Base-by-base conservation (phyloP, 805 yeast genomes). In the Wilhelminamyces savonicus region DNA sequence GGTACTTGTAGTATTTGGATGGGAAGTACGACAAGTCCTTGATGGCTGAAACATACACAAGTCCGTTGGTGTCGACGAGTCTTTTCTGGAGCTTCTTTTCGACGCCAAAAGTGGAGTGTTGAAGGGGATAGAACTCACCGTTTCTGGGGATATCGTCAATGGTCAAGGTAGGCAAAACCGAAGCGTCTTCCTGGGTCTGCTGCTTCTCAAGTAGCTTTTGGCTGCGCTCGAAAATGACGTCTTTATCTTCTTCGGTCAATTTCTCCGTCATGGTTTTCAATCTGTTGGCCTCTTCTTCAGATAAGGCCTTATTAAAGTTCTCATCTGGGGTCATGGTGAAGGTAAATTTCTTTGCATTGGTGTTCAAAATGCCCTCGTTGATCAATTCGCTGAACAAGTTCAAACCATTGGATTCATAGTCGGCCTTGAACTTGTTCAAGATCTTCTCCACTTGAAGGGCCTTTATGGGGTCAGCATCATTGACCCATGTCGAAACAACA, bases 401-500 rank as follows among this genome's bases (percentile, higher is more conserved):
- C 16, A 62, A 40, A 9, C 83, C 83, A 18, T 66, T 54, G 3
- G 45, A 48, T 3, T 53, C 50, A 47, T 78, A 77, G 16, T 84
- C 87, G 4, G 54, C 50, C 44, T 76, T 76, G 63, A 92, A 86
- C 36, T 64, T 60, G 4, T 48, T 40, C 22, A 90, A 58, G 14
- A 74, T 62, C 8, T 64, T 66, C 40, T 82, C 82, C 56, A 84
- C 82, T 32, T 77, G 76, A 28, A 92, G 57, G 3, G 71, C 44
- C 9, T 75, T 70, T 41, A 90, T 62, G 2, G 94, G 94, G 54
- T 85, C 84, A n/a, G 74, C 71, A 14, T 74, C 75, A 50, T 86
- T 86, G 29, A 82, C 78, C 84, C 96, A 87, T 7, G 85, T 77
- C 7, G 95, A 84, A n/a, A 84, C 71, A 7, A 92, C 39, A 1